Base-by-base conservation (phyloP, 208 protist genomes). In the Endotrypanum monterogeii region DNA sequence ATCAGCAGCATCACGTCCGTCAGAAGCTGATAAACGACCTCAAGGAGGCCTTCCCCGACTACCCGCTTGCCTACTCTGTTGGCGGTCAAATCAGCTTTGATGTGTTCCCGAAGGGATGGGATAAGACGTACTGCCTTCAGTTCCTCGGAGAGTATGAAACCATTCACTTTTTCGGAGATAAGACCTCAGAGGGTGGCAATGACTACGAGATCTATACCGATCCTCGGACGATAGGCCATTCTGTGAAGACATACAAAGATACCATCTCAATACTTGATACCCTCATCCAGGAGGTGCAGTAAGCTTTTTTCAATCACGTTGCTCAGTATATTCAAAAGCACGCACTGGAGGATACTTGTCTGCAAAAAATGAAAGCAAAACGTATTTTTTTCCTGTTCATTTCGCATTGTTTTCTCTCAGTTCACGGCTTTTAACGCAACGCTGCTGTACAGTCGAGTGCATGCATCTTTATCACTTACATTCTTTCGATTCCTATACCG, bases 121-220 rank as follows among this genome's bases (percentile, higher is more conserved):
- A 99, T 83, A 99, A 99, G 88, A 99, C 98, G 3, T 99, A 99
- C 85, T 99, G 98, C 88, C 87, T 99, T 9, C 86, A 92, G 70
- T 98, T 99, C 84, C 73, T 99, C 37, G 83, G 96, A 50, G 93
- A 98, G 16, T 99, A 98, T 82, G 83, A 96, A n/a, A 86, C 91
- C 30, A 99, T 99, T 79, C 97, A 99, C 83, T 99, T 99, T 86
- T 99, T 99, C 83, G 99, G 99, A 51, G 99, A 99, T 84, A 99
- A 99, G 90, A 99, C 99, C 7, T 78, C 73, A 46, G 63, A 94
- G 73, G 99, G 99, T 68, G 99, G 99, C 35, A 99, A 99, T 91
- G 99, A 99, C 90, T 99, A 99, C 83, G 99, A 99, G 87, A 99
- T 99, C 74, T 99, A 93, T 83, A 76, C 56, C 1, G 82, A 99